Conservation (phyloP, 345 rosid genomes). For the Eucalyptus microcorys region DNA sequence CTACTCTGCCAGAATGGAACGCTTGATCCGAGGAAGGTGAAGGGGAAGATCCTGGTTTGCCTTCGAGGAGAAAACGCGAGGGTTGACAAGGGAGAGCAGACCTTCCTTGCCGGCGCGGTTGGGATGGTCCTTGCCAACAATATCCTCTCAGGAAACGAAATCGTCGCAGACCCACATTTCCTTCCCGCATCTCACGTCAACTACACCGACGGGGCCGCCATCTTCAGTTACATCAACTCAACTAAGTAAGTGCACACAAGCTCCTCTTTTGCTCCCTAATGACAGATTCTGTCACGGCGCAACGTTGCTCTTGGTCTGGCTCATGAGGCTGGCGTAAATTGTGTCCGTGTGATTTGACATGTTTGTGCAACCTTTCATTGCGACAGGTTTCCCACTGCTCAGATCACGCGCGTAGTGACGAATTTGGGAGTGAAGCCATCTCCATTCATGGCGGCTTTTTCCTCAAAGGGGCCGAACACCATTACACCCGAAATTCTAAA, state of each 20-base stretch:
- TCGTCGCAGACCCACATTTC: slow-evolving; percentile 53
- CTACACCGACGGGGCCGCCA: slow-evolving; percentile 31
- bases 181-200: slow-evolving; percentile 72
- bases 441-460: slow-evolving; percentile 74
- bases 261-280: background rate
- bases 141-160: slow-evolving; percentile 26
- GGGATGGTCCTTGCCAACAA: slow-evolving; percentile 77
- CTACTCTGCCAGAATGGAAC: slow-evolving; percentile 41
- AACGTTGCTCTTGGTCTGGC: background rate
- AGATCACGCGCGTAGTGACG: slow-evolving; percentile 29
- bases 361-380: background rate
- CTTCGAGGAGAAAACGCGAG: slow-evolving; percentile 52
- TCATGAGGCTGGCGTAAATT: background rate
- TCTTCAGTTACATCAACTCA: slow-evolving; percentile 37
- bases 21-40: slow-evolving; percentile 48
- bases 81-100: slow-evolving; percentile 54
- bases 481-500: slow-evolving; percentile 63
- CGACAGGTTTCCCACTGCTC: slow-evolving; percentile 44
- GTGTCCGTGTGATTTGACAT: background rate
- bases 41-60: slow-evolving; percentile 75
- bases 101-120: slow-evolving; percentile 55
- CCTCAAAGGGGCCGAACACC: slow-evolving; percentile 67
- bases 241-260: slow-evolving; percentile 18
- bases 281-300: background rate
- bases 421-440: slow-evolving; percentile 36